Evolutionary conservation across 129 eudicot genomes (phyloP), one percentile per base, ranked within the genome.

Genomic region (carrot (Daucus carota)): DNA sequence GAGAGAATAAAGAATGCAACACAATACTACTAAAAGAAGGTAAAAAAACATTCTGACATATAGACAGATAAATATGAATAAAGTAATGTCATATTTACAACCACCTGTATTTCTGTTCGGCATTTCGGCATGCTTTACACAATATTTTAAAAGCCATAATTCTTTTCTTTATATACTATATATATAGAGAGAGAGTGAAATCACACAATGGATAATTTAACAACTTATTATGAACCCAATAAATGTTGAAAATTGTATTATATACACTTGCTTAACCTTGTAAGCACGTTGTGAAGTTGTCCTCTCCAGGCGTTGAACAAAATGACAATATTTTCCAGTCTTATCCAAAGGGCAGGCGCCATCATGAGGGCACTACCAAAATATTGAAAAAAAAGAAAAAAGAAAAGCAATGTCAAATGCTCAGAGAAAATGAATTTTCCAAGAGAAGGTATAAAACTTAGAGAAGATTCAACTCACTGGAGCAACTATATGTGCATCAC

Each of bases 231-330:
- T 20, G 0, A 63, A 31, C 70, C 20, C 1, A 63, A 45, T 6
- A 57, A 12, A 57, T 3, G 16, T 45, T 45, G 48, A 24, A 1
- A 10, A n/a, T n/a, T 50, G 26, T 50, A 50, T 3, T 57, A n/a
- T 24, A 57, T 57, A 26, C 29, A n/a, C 65, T 57, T 16, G 75
- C 66, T 59, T 33, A 79, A 91, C 99, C 99, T 95, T 95, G 83
- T 89, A 92, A 24, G 88, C 86, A 47, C 90, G 92, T 80, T 95
- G 99, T 59, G 99, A 84, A 45, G 93, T 79, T 36, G 99, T 91
- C 82, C 99, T 89, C 86, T 91, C 84, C 83, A 95, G 75, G n/a
- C 97, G 96, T 74, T 95, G 99, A 70, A 88, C 96, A 85, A 95
- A 95, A 84, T 95, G 99, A 83, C 99, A 95, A 84, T 91, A 91